phyloP scores from a whole-genome alignment of 805 yeast species.

The Yamadazyma olivae region DNA sequence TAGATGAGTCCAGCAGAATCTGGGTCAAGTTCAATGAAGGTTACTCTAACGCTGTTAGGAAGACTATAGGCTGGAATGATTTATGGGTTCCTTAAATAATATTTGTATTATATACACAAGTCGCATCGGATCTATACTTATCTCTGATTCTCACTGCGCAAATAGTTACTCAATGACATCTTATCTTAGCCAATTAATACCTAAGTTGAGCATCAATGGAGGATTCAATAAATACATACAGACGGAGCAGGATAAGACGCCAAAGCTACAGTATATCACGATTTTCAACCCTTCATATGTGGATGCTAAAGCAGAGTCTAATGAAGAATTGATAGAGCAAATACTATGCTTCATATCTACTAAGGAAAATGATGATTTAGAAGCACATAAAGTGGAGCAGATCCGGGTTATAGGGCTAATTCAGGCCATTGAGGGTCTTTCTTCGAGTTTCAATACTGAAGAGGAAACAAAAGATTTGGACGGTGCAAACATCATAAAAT shows the following conservation, averaged over 20 bases:
- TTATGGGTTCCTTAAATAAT: conserved; percentile 41
- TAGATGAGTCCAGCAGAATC: conserved; percentile 39
- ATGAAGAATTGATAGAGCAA: conserved; percentile 29
- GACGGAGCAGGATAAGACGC: conserved; percentile 12
- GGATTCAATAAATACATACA: conserved; percentile 10
- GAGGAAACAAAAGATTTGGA: not conserved
- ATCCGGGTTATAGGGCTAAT: conserved; percentile 32
- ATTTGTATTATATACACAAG: too few relatives aligned
- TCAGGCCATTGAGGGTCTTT: conserved; percentile 33
- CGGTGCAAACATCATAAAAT: conserved; percentile 16
- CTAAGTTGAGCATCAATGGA: conserved; percentile 17
- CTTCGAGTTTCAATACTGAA: conserved; percentile 18
- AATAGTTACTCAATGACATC: conserved; percentile 13
- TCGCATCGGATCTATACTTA: too few relatives aligned
- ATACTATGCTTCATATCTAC: conserved; percentile 27
- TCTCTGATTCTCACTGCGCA: too few relatives aligned
- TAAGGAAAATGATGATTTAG: conserved; percentile 8
- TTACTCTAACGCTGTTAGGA: conserved; percentile 85
- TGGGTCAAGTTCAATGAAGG: conserved; percentile 96
- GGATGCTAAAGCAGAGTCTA: conserved; percentile 21
- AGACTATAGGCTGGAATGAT: conserved; percentile 73
- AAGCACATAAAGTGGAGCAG: conserved; percentile 18
- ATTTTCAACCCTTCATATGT: conserved; percentile 31
- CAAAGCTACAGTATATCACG: conserved; percentile 14
- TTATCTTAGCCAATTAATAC: conserved; percentile 28